A percentile compares a stretch with the other conserved stretches of the same genome.
Evolutionary conservation across 2,329 filamentous ascomycete genomes (phyloP).

Genomic region (Alternaria ethzedia): DNA sequence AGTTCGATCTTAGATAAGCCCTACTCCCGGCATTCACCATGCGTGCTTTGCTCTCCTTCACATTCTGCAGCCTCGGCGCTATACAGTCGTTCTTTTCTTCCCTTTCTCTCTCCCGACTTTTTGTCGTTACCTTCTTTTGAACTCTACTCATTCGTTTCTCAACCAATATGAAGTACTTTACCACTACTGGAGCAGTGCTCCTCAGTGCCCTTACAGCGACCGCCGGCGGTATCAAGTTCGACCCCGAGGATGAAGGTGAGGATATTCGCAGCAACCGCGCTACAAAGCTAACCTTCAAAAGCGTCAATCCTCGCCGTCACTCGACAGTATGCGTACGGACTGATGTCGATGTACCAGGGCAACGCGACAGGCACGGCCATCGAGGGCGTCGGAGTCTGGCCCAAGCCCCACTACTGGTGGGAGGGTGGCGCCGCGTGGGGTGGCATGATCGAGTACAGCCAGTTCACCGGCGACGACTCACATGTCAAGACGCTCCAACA

Average conservation of each 20-base stretch:
- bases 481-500: slow-evolving; percentile 52
- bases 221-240: slow-evolving; percentile 38
- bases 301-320: slow-evolving; percentile 40
- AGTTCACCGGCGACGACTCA: slow-evolving; percentile 54
- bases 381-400: slow-evolving; percentile 50
- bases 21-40: slow-evolving; percentile 21
- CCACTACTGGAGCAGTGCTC: slow-evolving; percentile 45
- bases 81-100: slow-evolving; percentile 29
- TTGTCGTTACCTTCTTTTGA: slow-evolving; percentile 7
- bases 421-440: slow-evolving; percentile 51
- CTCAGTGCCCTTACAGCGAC: slow-evolving; percentile 37
- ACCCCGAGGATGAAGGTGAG: slow-evolving; percentile 37
- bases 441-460: slow-evolving; percentile 53
- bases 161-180: slow-evolving; percentile 41
- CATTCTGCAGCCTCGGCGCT: slow-evolving; percentile 20
- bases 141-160: slow-evolving; percentile 15
- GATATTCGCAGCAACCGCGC: not conserved
- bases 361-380: slow-evolving; percentile 29
- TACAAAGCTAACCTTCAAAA: not conserved
- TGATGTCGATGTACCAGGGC: slow-evolving; percentile 46
- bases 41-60: slow-evolving; percentile 19
- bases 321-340: slow-evolving; percentile 38
- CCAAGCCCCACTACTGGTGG: slow-evolving; percentile 57
- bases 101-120: slow-evolving; percentile 3
- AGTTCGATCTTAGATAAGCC: slow-evolving; percentile 16